Base-by-base conservation (phyloP, 768 basidiomycete genomes). In the Podaxis sp. region DNA sequence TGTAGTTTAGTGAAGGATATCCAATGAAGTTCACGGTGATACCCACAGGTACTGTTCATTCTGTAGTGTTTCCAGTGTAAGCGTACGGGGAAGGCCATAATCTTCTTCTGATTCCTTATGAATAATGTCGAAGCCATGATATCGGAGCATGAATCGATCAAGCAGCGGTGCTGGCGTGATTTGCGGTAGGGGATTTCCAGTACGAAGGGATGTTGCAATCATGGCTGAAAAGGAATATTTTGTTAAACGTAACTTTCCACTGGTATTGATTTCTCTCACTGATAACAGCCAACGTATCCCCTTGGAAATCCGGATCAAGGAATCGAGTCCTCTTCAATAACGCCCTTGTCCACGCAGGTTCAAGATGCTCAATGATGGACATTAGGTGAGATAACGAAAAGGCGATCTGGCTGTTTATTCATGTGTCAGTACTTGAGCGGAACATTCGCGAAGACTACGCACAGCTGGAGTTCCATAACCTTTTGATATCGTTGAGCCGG, bases 271-370 rank as follows among this genome's bases (percentile, higher is more conserved):
- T 17, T 6, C 30, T 69, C 84, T 55, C 64, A 89, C 90, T 88
- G 62, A 95, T 86, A 6, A 95, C 90, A 10, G 93, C 90, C 3
- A 95, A 79, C 6, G 93, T 80, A 60, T 95, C 93, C 1, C 93
- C 94, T 65, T 95, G 87, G 66, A 95, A 95, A 65, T 87, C 85
- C 0, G 88, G 80, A 69, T 95, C 92, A 38, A 87, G 76, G 63
- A 96, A 83, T 11, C 91, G 80, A 0, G 91, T 91, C 36, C 93
- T 77, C 20, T 83, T 82, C 17, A 95, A 79, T 65, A 95, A 86
- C 0, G 93, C 93, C 11, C 81, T 79, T 1, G 88, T 80, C 93
- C 94, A 96, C 11, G 86, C 80, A 2, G 86, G 85, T 53, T 93
- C 89, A 54, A 95, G 78, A 64, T 87, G 84, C 49, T 85, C 83